Percentiles rank a stretch among this genome's conserved stretches.
These are phyloP conservation scores for Perkinsus olseni DNA, from an alignment of 169 alveolate species.

Conservation along the genomic window DNA sequence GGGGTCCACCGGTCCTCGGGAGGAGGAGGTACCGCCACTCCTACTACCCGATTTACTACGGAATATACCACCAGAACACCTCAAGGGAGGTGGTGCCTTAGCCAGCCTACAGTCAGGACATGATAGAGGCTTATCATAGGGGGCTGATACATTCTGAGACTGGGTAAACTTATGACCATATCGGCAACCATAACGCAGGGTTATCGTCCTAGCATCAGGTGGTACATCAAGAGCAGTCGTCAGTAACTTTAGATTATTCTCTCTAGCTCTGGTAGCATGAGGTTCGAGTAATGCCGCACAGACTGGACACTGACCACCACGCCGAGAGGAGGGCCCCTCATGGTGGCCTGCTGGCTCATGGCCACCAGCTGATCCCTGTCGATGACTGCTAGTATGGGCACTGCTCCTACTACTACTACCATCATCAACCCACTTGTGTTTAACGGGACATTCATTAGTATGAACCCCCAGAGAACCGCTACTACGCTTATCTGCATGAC, in stretches of 20 bases:
- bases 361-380: too few species aligned
- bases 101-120: neutral
- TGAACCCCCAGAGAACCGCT: neutral
- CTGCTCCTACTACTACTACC: neutral
- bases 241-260: neutral
- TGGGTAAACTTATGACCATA: neutral
- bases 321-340: neutral
- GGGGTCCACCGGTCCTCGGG: neutral
- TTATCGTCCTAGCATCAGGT: neutral
- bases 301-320: neutral
- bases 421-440: neutral
- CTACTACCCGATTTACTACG: neutral
- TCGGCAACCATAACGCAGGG: neutral
- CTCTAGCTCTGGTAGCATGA: neutral
- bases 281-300: neutral
- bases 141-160: neutral
- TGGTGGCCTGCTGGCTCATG: too few species aligned
- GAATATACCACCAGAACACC: too few species aligned
- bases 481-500: neutral
- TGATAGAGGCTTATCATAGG: neutral
- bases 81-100: neutral
- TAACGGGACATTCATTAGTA: neutral
- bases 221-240: neutral
- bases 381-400: neutral
- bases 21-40: neutral